These are phyloP conservation scores for Skeletonema grethae DNA, from an alignment of 108 stramenopile species.

Conservation along the genomic window DNA sequence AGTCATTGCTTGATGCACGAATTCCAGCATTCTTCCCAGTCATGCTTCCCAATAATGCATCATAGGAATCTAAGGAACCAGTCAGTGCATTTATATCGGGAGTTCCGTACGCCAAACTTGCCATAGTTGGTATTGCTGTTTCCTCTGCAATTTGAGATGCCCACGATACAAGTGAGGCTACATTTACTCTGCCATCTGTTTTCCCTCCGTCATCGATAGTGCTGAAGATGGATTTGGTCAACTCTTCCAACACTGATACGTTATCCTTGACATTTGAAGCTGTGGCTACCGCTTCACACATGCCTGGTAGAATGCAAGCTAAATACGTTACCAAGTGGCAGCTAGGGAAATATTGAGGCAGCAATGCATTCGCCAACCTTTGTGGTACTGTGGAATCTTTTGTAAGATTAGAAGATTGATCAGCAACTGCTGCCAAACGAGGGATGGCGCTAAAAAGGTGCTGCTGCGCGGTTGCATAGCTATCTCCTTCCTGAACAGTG, in stretches of 20 bases:
- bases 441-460: constrained; percentile 36
- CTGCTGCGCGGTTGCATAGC: constrained; percentile 16
- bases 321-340: constrained; percentile 58
- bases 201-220: not conserved
- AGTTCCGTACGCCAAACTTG: constrained; percentile 53
- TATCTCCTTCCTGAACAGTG: not conserved
- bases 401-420: constrained; percentile 18
- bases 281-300: constrained; percentile 38
- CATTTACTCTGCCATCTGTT: not conserved
- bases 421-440: constrained; percentile 30
- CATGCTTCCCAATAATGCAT: constrained; percentile 26
- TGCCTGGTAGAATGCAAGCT: constrained; percentile 59
- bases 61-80: constrained; percentile 34
- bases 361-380: constrained; percentile 52
- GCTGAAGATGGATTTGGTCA: constrained; percentile 25
- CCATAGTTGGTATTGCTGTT: constrained; percentile 46
- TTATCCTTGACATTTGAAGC: not conserved
- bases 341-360: constrained; percentile 67
- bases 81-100: constrained; percentile 36
- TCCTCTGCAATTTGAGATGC: constrained; percentile 20
- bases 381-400: constrained; percentile 53
- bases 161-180: constrained; percentile 27
- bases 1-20: constrained; percentile 6
- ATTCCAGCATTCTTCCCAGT: not conserved
- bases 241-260: constrained; percentile 11